phyloP scores from a whole-genome alignment of 2,329 filamentous ascomycete genomes.

The Pseudogymnoascus sp. region DNA sequence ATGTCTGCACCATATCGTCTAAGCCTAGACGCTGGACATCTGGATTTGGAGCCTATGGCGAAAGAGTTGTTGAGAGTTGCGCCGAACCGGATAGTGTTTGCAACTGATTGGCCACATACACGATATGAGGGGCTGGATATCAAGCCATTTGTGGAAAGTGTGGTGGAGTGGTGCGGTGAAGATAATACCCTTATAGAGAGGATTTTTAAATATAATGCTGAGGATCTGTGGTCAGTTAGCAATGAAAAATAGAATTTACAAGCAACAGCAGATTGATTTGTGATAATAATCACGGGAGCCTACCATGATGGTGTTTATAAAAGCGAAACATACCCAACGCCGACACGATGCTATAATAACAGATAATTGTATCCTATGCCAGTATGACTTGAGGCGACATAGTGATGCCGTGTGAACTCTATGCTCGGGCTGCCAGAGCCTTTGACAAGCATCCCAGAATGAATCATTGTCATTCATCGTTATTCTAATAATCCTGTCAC shows the following conservation, averaged over 20 bases:
- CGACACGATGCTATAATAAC: not conserved
- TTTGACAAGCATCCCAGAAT: not conserved
- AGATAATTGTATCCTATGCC: not conserved
- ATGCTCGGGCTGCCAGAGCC: no score
- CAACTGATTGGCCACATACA: constrained; percentile 58
- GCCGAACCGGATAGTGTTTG: constrained; percentile 42
- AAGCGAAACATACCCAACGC: not conserved
- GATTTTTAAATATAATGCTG: constrained; percentile 47
- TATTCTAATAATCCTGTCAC: not conserved
- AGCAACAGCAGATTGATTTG: no score
- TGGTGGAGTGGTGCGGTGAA: constrained; percentile 43
- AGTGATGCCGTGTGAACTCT: not conserved
- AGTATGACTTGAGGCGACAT: not conserved
- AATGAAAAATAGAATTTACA: constrained; percentile 2
- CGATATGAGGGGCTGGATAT: constrained; percentile 50
- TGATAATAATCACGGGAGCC: not conserved
- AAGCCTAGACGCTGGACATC: constrained; percentile 34
- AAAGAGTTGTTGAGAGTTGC: constrained; percentile 39
- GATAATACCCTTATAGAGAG: constrained; percentile 37
- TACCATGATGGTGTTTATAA: not conserved
- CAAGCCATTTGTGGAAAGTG: constrained; percentile 43
- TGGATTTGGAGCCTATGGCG: constrained; percentile 39
- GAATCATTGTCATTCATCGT: not conserved
- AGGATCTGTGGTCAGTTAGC: constrained; percentile 37
- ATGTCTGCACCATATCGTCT: constrained; percentile 49